phyloP scores from a whole-genome alignment of 345 rosid species.

The Trapa bicornis region DNA sequence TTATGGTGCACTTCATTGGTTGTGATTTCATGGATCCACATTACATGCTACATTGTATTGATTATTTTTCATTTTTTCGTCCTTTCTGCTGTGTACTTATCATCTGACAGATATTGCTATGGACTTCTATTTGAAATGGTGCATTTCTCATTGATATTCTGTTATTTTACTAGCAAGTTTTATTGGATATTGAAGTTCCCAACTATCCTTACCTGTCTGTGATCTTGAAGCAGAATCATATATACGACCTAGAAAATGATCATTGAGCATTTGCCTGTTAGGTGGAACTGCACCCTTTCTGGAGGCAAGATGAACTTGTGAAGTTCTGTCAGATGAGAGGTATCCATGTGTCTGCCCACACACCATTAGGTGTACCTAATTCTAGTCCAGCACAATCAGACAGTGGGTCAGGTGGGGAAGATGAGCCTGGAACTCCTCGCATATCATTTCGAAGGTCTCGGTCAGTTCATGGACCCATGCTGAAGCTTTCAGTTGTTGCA shows the following conservation, averaged over 20 bases:
- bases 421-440: slow-evolving; percentile 57
- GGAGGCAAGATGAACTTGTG: slow-evolving; percentile 58
- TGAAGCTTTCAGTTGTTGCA: slow-evolving; percentile 42
- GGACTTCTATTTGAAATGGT: too few species aligned
- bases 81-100: too few species aligned
- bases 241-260: background rate
- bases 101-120: too few species aligned
- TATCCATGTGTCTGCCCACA: slow-evolving; percentile 60
- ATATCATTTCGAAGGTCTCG: slow-evolving; percentile 50
- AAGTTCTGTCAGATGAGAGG: slow-evolving; percentile 43
- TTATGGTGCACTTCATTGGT: too few species aligned
- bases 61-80: too few species aligned
- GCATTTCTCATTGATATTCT: too few species aligned
- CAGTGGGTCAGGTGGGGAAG: slow-evolving; percentile 55
- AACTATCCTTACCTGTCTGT: background rate
- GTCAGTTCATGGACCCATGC: slow-evolving; percentile 59
- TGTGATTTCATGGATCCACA: too few species aligned
- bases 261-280: slow-evolving; percentile 5
- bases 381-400: slow-evolving; percentile 40
- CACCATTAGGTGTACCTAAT: slow-evolving; percentile 50
- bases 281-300: slow-evolving; percentile 59
- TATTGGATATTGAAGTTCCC: too few species aligned
- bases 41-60: too few species aligned
- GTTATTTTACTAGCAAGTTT: too few species aligned
- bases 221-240: background rate